Percentiles rank a stretch among this genome's conserved stretches.
phyloP scores from a whole-genome alignment of 148 eudicot species.

The Dysphania ambrosioides region DNA sequence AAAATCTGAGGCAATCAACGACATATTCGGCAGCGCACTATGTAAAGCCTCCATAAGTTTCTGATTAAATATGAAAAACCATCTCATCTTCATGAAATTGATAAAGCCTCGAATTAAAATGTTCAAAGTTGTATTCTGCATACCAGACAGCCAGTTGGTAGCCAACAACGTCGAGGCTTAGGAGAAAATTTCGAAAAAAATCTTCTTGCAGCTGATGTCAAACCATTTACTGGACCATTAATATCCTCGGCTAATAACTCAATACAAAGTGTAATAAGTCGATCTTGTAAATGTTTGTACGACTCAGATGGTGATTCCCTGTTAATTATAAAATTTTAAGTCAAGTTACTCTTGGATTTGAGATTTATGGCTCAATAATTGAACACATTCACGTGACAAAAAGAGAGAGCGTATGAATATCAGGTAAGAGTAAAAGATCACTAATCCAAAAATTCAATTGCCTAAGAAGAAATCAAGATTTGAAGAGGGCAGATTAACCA shows the following conservation, averaged over 20 bases:
- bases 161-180: slow-evolving; percentile 82
- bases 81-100: slow-evolving; percentile 11
- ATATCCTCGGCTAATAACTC: slow-evolving; percentile 59
- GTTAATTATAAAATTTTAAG: slow-evolving; percentile 17
- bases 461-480: too few species aligned
- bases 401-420: not conserved
- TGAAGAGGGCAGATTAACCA: too few species aligned
- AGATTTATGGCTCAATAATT: not conserved
- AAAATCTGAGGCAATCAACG: slow-evolving; percentile 89
- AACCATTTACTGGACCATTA: slow-evolving; percentile 36
- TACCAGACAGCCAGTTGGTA: slow-evolving; percentile 95
- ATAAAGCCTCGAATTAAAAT: not conserved
- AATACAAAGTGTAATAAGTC: slow-evolving; percentile 60
- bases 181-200: slow-evolving; percentile 71
- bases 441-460: too few species aligned
- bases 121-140: slow-evolving; percentile 5
- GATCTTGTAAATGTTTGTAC: slow-evolving; percentile 72
- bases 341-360: not conserved
- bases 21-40: slow-evolving; percentile 89
- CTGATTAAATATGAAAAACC: slow-evolving; percentile 32
- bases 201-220: slow-evolving; percentile 38
- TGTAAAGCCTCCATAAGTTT: slow-evolving; percentile 81
- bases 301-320: slow-evolving; percentile 66
- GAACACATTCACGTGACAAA: not conserved
- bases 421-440: not conserved